phyloP scores from a whole-genome alignment of 192 early-diverging fungal species.

The Polychytrium aggregatum region DNA sequence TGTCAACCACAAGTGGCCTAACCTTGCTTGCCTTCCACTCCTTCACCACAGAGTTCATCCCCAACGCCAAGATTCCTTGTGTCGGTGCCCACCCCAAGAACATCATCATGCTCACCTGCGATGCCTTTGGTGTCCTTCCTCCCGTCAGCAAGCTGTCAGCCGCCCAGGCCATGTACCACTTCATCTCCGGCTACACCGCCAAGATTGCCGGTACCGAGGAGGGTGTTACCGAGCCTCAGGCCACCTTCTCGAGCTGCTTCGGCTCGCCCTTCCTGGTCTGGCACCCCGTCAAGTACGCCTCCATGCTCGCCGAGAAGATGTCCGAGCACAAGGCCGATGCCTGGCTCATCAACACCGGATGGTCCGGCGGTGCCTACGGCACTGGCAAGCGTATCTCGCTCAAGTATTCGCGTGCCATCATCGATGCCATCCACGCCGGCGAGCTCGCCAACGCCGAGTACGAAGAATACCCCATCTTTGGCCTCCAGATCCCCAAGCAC shows the following conservation, averaged over 20 bases:
- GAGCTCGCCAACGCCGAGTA: slow-evolving; percentile 78
- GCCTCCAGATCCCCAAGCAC: slow-evolving; percentile 73
- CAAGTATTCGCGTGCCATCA: slow-evolving; percentile 95
- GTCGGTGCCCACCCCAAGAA: slow-evolving; percentile 84
- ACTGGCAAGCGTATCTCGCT: slow-evolving; percentile 83
- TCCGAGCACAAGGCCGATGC: slow-evolving; percentile 70
- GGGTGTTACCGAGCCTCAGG: slow-evolving; percentile 80
- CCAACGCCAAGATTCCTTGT: slow-evolving; percentile 89
- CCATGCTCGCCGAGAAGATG: slow-evolving; percentile 95
- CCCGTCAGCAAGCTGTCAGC: slow-evolving; percentile 76
- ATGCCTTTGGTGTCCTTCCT: slow-evolving; percentile 92
- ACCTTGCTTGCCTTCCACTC: slow-evolving; percentile 75
- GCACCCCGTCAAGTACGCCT: slow-evolving; percentile 92
- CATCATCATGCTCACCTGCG: slow-evolving; percentile 93
- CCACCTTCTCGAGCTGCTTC: slow-evolving; percentile 80
- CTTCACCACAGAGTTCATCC: slow-evolving; percentile 87
- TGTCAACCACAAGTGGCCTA: slow-evolving; percentile 19
- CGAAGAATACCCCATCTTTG: slow-evolving; percentile 78
- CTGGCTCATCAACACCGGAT: slow-evolving; percentile 94
- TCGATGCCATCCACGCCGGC: slow-evolving; percentile 93
- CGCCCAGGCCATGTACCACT: slow-evolving; percentile 91
- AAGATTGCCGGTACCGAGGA: slow-evolving; percentile 98
- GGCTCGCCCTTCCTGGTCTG: slow-evolving; percentile 95
- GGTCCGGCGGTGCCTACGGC: slow-evolving; percentile 90
- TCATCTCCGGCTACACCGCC: slow-evolving; percentile 95